Evolutionary conservation across 768 basidiomycete genomes (phyloP).

Genomic region (Inosperma sp.): DNA sequence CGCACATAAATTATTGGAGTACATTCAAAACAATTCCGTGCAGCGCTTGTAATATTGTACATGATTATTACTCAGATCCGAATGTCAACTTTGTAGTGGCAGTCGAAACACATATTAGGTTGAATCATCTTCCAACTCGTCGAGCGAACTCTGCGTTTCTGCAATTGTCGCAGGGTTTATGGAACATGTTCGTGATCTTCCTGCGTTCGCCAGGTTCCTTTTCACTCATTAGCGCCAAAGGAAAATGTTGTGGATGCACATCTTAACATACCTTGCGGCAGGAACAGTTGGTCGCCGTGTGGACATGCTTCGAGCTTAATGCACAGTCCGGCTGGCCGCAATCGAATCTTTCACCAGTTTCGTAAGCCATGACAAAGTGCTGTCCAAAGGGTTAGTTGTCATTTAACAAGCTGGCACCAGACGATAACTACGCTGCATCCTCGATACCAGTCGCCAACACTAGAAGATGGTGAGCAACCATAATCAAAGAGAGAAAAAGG

Average conservation of each 20-base stretch:
- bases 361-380: constrained; percentile 63
- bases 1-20: no score
- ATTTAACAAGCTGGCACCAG: constrained; percentile 3
- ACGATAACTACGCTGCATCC: constrained; percentile 35
- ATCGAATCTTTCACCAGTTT: constrained; percentile 55
- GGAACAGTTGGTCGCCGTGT: constrained; percentile 54
- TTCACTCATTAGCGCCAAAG: not conserved
- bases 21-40: no score
- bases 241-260: not conserved
- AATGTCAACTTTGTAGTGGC: not conserved
- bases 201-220: constrained; percentile 32
- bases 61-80: constrained; percentile 3
- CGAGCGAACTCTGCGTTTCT: constrained; percentile 34
- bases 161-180: constrained; percentile 58
- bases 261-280: constrained; percentile 42
- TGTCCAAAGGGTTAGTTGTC: constrained; percentile 19
- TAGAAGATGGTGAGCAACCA: constrained; percentile 16
- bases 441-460: constrained; percentile 42
- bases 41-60: constrained; percentile 5
- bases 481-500: constrained; percentile 9
- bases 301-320: constrained; percentile 54
- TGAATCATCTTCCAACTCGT: constrained; percentile 19
- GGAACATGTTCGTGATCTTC: constrained; percentile 65
- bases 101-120: not conserved
- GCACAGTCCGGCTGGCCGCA: constrained; percentile 49